Base-by-base conservation (phyloP, 1,284 basidiomycete species). In the Cyathus olla region DNA sequence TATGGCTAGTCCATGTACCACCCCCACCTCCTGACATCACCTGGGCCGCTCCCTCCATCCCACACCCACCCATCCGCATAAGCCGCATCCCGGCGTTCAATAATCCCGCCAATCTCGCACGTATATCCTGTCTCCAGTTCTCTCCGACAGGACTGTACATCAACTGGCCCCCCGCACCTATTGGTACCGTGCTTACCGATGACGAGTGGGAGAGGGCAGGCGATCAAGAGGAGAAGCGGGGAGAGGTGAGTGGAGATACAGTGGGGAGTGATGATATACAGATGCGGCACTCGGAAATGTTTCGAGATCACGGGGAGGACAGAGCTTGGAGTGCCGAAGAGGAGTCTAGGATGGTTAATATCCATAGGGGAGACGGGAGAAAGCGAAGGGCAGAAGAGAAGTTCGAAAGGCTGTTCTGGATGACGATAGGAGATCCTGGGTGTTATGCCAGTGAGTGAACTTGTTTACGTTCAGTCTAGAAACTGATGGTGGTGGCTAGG, bases 71-170 rank as follows among this genome's bases (percentile, higher is more conserved):
- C 8, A n/a, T 58, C 13, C 35, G 24, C 9, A 39, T 58, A 9
- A 19, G 21, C 21, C 28, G 48, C 15, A 24, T 49, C 2, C 35
- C 31, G n/a, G 17, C 9, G 8, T 52, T 52, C 48, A 47, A 15
- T 19, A 19, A 35, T 21, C 29, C 49, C 10, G 9, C 9, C 5
- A 10, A 27, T 15, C 57, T 58, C 22, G 37, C 29, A 11, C 22
- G 22, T 22, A 27, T 44, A 11, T 1, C 49, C 17, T 53, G 48
- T 35, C 35, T 46, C 15, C 57, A 58, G 48, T 10, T 58, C 17
- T 52, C 24, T 6, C 35, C 51, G n/a, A 58, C 49, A 17, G 49
- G 35, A 17, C 21, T 53, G 11, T 53, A 52, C 57, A 21, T 58
- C 15, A 51, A 42, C 24, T 53, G 57, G 35, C 5, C 3, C 4